phyloP scores from a whole-genome alignment of 2,329 filamentous ascomycete species.

The Hypoxylon sp. region DNA sequence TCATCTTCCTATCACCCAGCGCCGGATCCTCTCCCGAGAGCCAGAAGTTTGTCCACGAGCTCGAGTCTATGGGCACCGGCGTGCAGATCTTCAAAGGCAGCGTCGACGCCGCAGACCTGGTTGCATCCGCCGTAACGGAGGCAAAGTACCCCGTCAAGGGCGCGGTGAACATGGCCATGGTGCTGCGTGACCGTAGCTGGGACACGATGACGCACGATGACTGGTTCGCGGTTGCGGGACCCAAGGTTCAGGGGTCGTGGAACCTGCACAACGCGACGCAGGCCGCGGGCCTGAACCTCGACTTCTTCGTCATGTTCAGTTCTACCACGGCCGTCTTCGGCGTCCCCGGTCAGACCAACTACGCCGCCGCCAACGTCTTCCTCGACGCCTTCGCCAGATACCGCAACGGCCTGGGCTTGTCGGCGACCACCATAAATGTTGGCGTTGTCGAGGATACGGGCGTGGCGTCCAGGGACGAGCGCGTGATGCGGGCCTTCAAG shows the following conservation, averaged over 20 bases:
- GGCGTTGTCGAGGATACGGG: constrained; percentile 49
- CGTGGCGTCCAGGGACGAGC: constrained; percentile 38
- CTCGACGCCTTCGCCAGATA: constrained; percentile 47
- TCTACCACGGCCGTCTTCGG: constrained; percentile 43
- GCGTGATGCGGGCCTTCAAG: constrained; percentile 24
- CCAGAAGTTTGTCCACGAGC: constrained; percentile 9
- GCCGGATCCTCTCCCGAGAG: constrained; percentile 1
- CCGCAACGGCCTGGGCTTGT: constrained; percentile 42
- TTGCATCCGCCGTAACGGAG: constrained; percentile 7
- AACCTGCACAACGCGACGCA: constrained; percentile 49
- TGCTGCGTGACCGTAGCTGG: constrained; percentile 43
- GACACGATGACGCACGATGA: constrained; percentile 47
- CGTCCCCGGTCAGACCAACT: constrained; percentile 46
- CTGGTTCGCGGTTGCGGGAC: constrained; percentile 44
- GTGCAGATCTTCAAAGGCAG: constrained; percentile 19
- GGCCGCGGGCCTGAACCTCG: constrained; percentile 29
- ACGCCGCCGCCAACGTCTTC: constrained; percentile 49
- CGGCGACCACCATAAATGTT: constrained; percentile 48
- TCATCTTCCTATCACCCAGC: constrained; percentile 29
- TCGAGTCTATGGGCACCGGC: constrained; percentile 23
- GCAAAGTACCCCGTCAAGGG: constrained; percentile 20
- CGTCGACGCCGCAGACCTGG: constrained; percentile 14
- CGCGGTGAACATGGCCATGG: constrained; percentile 31
- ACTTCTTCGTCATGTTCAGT: constrained; percentile 50
- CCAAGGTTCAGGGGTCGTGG: constrained; percentile 52